Evolutionary conservation across 116 monocot genomes (phyloP).

Genomic region (Posidonia oceanica): DNA sequence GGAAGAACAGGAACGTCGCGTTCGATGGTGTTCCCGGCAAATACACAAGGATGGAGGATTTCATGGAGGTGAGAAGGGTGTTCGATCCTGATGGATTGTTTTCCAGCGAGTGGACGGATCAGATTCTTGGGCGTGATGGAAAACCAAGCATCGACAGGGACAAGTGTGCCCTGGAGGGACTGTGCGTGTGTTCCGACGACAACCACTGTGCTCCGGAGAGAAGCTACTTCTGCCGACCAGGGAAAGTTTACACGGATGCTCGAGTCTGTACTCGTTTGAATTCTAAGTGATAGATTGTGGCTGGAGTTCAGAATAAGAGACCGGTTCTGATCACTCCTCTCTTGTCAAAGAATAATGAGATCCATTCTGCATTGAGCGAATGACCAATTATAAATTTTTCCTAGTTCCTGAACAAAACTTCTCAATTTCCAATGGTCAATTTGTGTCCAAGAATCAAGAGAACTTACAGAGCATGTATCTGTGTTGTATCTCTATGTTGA

Average conservation of each 20-base stretch:
- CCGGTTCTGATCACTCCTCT: too few species aligned
- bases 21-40: slow-evolving; percentile 11
- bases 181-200: slow-evolving; percentile 17
- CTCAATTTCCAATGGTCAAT: too few species aligned
- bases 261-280: slow-evolving; percentile 6
- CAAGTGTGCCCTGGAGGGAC: slow-evolving; percentile 18
- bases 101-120: slow-evolving; percentile 17
- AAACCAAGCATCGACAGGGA: not conserved
- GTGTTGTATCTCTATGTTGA: too few species aligned
- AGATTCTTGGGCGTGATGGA: slow-evolving; percentile 10
- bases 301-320: too few species aligned
- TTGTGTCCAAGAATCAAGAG: too few species aligned
- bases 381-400: too few species aligned
- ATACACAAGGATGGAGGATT: not conserved
- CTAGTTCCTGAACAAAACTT: too few species aligned
- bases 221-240: slow-evolving; percentile 16
- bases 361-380: too few species aligned
- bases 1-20: slow-evolving; percentile 19
- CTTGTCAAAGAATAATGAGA: too few species aligned
- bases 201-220: slow-evolving; percentile 13
- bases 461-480: too few species aligned
- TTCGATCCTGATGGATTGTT: slow-evolving; percentile 15
- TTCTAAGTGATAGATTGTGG: too few species aligned
- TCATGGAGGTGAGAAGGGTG: slow-evolving; percentile 6
- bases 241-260: slow-evolving; percentile 10